Base-by-base conservation (phyloP, 2,329 filamentous ascomycete species). In the Ilyonectria sp. region DNA sequence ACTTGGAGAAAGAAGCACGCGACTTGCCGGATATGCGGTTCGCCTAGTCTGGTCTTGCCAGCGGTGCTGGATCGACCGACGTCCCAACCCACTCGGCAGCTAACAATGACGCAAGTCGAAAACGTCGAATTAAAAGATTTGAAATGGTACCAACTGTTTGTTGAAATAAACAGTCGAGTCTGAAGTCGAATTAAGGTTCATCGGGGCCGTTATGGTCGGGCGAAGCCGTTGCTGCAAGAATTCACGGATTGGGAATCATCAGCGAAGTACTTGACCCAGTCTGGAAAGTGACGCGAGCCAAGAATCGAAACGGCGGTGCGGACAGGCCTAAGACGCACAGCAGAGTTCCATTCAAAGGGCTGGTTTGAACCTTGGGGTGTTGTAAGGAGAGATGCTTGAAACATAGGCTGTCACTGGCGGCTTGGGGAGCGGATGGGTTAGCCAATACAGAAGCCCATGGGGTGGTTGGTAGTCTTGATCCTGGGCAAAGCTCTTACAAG, bases 101-200 rank as follows among this genome's bases (percentile, higher is more conserved):
- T 19, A 55, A 55, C 26, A 46, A 37, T 50, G 44, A 50, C 26
- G 57, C 47, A 55, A 31, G 26, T 29, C 21, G 31, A 11, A 46
- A 57, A 49, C 29, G 46, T 29, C 21, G 47, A 65, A 53, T 47
- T 29, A 59, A 44, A 44, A 43, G 44, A 62, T 33, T 8, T 21
- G 5, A 53, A 46, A 46, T 26, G 35, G 29, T 29, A 35, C 33
- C 13, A 7, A 46, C 44, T 29, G 29, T 40, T 29, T 21, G 40
- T 35, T 23, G 23, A 50, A 35, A 26, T 50, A 19, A 35, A 35
- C 21, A 19, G 29, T 37, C 9, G 17, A 43, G 1, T 31, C 7
- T 50, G 63, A 58, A 54, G 69, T 74, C 61, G 33, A 68, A 71
- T 58, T 70, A 74, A 60, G 71, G 71, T 71, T 73, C 55, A 44